Percentiles rank a stretch among this genome's conserved stretches.
phyloP scores from a whole-genome alignment of 441 rosid species.

The Croton setiger region DNA sequence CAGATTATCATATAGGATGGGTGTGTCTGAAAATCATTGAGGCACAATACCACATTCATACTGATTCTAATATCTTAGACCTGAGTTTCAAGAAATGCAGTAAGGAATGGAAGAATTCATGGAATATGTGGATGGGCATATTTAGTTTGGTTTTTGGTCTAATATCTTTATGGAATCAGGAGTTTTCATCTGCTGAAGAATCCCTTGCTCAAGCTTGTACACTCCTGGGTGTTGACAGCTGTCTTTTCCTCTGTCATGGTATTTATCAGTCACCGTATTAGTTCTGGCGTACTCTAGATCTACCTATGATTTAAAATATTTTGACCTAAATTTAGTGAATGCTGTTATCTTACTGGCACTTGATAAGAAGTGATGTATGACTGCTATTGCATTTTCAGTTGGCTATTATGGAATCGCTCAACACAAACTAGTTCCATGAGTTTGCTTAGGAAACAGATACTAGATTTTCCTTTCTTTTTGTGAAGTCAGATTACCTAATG shows the following conservation, averaged over 20 bases:
- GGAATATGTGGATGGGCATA: constrained; percentile 61
- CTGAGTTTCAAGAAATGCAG: constrained; percentile 49
- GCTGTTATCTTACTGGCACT: not conserved
- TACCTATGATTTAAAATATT: not conserved
- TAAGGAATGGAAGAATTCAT: constrained; percentile 40
- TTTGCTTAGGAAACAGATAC: not conserved
- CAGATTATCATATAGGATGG: constrained; percentile 77
- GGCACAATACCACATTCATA: constrained; percentile 51
- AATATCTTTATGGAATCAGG: constrained; percentile 46
- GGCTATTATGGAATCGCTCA: not conserved
- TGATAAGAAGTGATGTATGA: not conserved
- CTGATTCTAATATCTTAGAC: constrained; percentile 46
- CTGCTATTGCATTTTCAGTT: not conserved
- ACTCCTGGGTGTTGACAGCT: constrained; percentile 51
- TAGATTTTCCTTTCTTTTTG: not conserved
- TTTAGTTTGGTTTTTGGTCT: constrained; percentile 55
- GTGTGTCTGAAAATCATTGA: constrained; percentile 70
- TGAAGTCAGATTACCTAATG: not conserved
- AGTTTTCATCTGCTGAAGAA: constrained; percentile 59
- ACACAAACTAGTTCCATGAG: not conserved
- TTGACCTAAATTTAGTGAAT: not conserved
- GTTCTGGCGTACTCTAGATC: not conserved
- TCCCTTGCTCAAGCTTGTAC: constrained; percentile 66
- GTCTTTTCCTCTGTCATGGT: constrained; percentile 84
- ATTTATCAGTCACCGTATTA: constrained; percentile 19